Evolutionary conservation across 2,329 filamentous ascomycete genomes (phyloP).

Genomic region (Alternaria solani): DNA sequence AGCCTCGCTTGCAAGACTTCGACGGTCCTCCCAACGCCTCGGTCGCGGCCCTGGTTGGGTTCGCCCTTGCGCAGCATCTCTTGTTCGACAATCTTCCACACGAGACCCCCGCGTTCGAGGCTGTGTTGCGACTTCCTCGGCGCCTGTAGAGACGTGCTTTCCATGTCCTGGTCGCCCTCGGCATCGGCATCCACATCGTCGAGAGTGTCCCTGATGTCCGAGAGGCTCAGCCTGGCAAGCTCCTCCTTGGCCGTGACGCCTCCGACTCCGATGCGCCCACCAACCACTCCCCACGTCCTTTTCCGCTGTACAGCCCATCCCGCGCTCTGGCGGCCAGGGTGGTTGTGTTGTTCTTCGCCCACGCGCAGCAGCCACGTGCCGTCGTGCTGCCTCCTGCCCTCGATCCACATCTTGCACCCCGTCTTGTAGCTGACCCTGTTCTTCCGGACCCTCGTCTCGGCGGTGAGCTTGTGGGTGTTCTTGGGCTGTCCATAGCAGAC

Average conservation of each 20-base stretch:
- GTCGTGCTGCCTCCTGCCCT: conserved; percentile 43
- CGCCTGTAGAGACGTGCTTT: neutral
- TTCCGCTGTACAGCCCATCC: conserved; percentile 46
- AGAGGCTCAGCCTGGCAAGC: conserved; percentile 17
- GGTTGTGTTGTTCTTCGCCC: conserved; percentile 42
- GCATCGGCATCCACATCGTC: conserved; percentile 12
- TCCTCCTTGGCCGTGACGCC: conserved; percentile 46
- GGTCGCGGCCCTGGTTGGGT: conserved; percentile 38
- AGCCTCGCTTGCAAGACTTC: conserved; percentile 39
- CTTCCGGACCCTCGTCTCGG: conserved; percentile 46
- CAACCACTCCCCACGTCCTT: conserved; percentile 45
- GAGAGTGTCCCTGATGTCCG: conserved; percentile 1
- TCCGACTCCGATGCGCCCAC: conserved; percentile 40
- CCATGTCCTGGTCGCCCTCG: conserved; percentile 7
- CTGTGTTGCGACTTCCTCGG: conserved; percentile 28
- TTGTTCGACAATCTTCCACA: conserved; percentile 48
- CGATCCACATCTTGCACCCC: conserved; percentile 49
- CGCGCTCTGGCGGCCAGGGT: conserved; percentile 38
- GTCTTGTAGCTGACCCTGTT: conserved; percentile 47
- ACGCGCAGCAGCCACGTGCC: conserved; percentile 43
- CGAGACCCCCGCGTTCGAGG: conserved; percentile 39
- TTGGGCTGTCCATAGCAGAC: conserved; percentile 48
- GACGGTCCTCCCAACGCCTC: conserved; percentile 44
- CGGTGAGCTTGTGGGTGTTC: conserved; percentile 48
- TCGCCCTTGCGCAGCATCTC: conserved; percentile 44